Conservation (phyloP, 306 rosid genomes). For the Herpetospermum pedunculosum region DNA sequence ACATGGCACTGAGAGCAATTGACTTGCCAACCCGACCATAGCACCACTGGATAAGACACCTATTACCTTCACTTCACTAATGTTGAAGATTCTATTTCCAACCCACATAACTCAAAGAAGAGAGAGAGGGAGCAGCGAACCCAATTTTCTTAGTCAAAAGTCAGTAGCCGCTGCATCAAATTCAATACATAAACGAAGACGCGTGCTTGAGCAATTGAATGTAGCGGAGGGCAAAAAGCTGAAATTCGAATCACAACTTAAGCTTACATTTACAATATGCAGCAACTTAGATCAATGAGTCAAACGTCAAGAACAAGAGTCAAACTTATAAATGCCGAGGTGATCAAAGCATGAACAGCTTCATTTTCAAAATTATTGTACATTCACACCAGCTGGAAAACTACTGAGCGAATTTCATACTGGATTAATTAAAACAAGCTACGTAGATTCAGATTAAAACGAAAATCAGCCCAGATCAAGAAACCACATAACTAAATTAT, state of each 20-base stretch:
- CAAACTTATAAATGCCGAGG: background rate
- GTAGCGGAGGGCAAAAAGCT: background rate
- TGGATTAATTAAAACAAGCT: background rate
- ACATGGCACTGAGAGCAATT: background rate
- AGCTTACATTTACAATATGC: background rate
- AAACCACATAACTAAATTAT: background rate
- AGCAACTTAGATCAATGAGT: background rate
- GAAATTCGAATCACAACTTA: background rate
- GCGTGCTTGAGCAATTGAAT: background rate
- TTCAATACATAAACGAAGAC: background rate
- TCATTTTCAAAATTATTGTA: background rate
- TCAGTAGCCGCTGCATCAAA: background rate
- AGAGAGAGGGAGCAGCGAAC: background rate
- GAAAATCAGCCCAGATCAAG: background rate
- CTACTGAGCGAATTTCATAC: background rate
- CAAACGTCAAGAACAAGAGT: background rate
- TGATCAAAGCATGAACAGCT: background rate
- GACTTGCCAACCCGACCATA: background rate
- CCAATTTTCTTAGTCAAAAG: background rate
- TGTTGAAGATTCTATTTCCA: too few species aligned
- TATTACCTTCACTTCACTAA: too few species aligned
- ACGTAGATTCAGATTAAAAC: background rate
- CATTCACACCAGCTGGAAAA: background rate
- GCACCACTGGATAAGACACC: too few species aligned
- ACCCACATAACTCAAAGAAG: too few species aligned